Conservation (phyloP, 106 monocot species). For the Platanthera zijinensis region DNA sequence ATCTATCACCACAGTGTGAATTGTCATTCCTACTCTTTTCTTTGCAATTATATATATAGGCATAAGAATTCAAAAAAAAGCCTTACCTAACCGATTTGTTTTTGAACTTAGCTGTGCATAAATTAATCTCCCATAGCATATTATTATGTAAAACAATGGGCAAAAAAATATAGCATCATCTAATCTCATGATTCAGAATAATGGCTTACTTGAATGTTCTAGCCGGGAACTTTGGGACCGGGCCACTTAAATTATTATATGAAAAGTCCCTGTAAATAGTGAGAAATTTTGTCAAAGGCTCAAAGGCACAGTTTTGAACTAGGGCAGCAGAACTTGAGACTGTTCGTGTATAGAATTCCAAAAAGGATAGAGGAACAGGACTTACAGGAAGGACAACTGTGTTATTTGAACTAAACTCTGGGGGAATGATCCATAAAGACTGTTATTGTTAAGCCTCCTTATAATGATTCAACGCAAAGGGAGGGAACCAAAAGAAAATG, state of each 20-base stretch:
- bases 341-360: not conserved
- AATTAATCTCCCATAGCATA: too few relatives aligned
- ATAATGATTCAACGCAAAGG: not conserved
- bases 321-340: not conserved
- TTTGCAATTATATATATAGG: not conserved
- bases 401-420: conserved; percentile 17
- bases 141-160: too few relatives aligned
- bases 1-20: not conserved
- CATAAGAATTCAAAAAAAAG: not conserved
- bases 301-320: conserved; percentile 1
- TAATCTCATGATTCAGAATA: not conserved
- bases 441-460: conserved; percentile 56
- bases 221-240: conserved; percentile 29
- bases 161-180: not conserved
- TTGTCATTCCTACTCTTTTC: not conserved
- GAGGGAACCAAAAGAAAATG: not conserved
- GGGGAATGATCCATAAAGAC: conserved; percentile 34
- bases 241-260: conserved; percentile 40
- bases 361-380: not conserved
- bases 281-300: not conserved
- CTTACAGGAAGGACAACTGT: conserved; percentile 37
- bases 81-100: too few relatives aligned
- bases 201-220: conserved; percentile 31
- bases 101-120: too few relatives aligned
- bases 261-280: conserved; percentile 32